phyloP scores from a whole-genome alignment of 192 early-diverging fungal species.

The Backusella macrospora region DNA sequence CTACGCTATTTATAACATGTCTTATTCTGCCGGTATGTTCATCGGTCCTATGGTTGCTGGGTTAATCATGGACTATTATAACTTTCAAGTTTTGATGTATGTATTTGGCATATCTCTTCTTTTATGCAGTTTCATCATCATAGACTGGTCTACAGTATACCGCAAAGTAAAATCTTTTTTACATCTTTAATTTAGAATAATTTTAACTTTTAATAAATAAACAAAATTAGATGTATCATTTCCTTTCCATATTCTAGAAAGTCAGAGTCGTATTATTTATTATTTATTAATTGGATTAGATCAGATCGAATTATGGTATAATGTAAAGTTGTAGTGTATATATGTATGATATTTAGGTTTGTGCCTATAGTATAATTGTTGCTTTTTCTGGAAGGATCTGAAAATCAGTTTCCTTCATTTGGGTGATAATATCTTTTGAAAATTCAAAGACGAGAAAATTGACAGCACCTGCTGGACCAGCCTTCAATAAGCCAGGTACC shows the following conservation, averaged over 20 bases:
- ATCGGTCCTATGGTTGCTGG: conserved; percentile 70
- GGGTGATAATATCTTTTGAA: conserved; percentile 51
- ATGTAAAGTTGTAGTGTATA: background rate
- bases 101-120: conserved; percentile 17
- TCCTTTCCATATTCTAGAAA: too few relatives aligned
- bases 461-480: conserved; percentile 80
- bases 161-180: conserved; percentile 1
- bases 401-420: conserved; percentile 1
- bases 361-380: background rate
- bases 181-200: background rate
- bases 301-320: background rate
- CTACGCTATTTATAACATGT: conserved; percentile 78
- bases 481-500: conserved; percentile 82
- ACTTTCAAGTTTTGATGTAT: conserved; percentile 30
- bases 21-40: conserved; percentile 75
- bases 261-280: too few relatives aligned
- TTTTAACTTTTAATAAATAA: background rate
- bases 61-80: conserved; percentile 25
- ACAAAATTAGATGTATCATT: background rate
- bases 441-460: conserved; percentile 85
- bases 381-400: background rate
- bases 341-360: background rate
- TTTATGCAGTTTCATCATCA: conserved; percentile 30
- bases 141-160: conserved; percentile 24
- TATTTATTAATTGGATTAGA: background rate